Percentiles rank a stretch among this genome's conserved stretches.
phyloP scores from a whole-genome alignment of 306 rosid species.

The Fragaria nilgerrensis region DNA sequence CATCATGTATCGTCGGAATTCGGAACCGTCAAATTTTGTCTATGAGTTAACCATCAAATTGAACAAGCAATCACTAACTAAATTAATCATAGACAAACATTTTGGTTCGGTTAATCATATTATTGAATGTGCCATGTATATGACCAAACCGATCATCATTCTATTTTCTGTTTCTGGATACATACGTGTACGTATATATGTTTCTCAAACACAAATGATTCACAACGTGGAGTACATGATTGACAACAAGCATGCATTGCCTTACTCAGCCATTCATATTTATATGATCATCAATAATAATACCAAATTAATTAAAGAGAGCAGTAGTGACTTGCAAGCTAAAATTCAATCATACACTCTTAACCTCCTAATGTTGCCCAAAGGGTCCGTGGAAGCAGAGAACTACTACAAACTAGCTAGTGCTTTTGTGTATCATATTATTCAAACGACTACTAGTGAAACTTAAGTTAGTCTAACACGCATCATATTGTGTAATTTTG shows the following conservation, averaged over 20 bases:
- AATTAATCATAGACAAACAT: not conserved
- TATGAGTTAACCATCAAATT: too few species aligned
- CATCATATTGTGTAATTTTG: not conserved
- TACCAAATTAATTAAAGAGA: not conserved
- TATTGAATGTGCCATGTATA: not conserved
- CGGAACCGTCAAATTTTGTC: too few species aligned
- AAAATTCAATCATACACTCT: not conserved
- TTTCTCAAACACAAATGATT: not conserved
- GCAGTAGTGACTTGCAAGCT: conserved; percentile 8
- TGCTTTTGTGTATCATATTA: not conserved
- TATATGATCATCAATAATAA: not conserved
- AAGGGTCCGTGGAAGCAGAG: conserved; percentile 1
- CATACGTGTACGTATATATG: conserved; percentile 7
- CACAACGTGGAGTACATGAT: not conserved
- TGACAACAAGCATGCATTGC: not conserved
- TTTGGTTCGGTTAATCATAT: not conserved
- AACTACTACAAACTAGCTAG: not conserved
- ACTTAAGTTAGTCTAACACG: not conserved
- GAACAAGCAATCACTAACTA: not conserved
- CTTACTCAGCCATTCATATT: not conserved
- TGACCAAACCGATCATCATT: not conserved
- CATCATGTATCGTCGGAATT: too few species aligned
- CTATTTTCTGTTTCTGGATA: not conserved
- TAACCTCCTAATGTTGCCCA: not conserved
- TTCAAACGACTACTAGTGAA: not conserved